These are phyloP conservation scores for Tulasnella sp. DNA, from an alignment of 768 basidiomycete species.

Conservation along the genomic window DNA sequence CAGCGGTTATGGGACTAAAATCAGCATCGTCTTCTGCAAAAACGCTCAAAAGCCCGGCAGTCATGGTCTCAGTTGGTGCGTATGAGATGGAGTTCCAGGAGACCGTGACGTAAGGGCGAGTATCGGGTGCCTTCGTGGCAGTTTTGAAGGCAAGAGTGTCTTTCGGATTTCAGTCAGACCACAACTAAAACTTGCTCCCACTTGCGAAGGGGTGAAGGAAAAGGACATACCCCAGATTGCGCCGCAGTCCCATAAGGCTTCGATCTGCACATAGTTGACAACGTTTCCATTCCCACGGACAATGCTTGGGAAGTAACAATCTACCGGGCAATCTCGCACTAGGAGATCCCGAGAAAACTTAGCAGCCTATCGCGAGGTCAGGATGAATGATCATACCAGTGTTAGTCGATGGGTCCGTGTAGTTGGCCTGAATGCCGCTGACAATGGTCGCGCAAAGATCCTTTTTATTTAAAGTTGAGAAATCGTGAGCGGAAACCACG, in stretches of 20 bases:
- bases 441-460: background rate
- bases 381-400: background rate
- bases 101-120: background rate
- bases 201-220: too few relatives aligned
- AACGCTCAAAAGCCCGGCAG: background rate
- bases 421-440: background rate
- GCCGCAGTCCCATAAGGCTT: background rate
- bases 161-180: too few relatives aligned
- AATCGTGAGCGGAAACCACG: background rate
- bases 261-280: background rate
- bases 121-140: background rate
- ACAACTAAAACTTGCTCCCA: too few relatives aligned
- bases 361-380: too few relatives aligned
- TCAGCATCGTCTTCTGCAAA: background rate
- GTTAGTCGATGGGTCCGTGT: background rate
- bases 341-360: too few relatives aligned
- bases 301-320: too few relatives aligned
- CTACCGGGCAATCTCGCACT: too few relatives aligned
- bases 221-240: background rate
- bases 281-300: too few relatives aligned
- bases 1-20: background rate
- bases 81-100: background rate
- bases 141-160: background rate
- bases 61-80: background rate
- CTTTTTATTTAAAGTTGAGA: background rate